phyloP scores from a whole-genome alignment of 2,329 filamentous ascomycete species.

The Mariannaea sp. region DNA sequence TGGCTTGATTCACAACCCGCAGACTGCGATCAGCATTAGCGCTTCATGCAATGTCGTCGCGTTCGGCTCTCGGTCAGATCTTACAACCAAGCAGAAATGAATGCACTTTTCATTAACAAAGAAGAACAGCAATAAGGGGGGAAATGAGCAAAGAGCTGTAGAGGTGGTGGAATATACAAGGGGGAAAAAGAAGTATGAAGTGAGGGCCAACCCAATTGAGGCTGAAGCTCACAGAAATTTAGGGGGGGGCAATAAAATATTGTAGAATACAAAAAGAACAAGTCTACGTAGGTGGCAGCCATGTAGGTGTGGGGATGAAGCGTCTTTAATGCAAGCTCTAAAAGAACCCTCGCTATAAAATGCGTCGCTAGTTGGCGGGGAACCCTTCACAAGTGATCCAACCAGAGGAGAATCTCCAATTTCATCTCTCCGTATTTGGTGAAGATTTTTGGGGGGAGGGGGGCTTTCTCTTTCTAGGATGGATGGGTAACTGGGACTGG shows the following conservation, averaged over 20 bases:
- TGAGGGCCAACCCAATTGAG: conserved; percentile 1
- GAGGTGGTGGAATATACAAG: not conserved
- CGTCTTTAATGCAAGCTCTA: no score
- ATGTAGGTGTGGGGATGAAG: not conserved
- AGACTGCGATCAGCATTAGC: not conserved
- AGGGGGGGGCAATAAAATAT: not conserved
- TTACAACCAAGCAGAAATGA: not conserved
- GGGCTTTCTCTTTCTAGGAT: conserved; percentile 8
- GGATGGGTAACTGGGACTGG: no score
- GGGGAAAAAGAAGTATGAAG: not conserved
- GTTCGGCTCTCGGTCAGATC: no score
- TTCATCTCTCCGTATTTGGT: not conserved
- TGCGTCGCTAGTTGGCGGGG: no score
- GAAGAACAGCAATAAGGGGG: not conserved
- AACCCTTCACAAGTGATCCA: not conserved
- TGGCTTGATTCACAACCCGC: not conserved
- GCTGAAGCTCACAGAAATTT: not conserved
- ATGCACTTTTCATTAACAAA: not conserved
- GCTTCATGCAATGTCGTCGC: not conserved
- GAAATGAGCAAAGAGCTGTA: not conserved
- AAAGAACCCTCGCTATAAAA: no score
- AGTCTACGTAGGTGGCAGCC: no score
- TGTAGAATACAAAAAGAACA: no score
- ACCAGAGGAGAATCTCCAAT: conserved; percentile 7
- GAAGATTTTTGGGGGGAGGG: not conserved